Conservation (phyloP, 129 eudicot genomes). For the Tagetes patula region DNA sequence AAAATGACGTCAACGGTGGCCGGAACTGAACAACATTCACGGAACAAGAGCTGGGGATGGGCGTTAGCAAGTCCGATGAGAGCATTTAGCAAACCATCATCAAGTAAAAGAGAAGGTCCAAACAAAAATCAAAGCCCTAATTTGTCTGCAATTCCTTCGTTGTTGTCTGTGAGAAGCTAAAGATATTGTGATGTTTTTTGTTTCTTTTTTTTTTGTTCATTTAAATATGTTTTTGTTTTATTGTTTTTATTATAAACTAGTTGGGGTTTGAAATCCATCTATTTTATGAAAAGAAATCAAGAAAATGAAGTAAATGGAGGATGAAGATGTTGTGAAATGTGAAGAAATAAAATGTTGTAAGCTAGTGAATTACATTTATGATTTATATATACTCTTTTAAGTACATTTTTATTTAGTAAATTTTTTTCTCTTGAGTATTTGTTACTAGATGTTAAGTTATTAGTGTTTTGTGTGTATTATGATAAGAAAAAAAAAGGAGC, state of each 20-base stretch:
- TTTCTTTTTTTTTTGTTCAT: slow-evolving; percentile 15
- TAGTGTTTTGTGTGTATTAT: too few species aligned
- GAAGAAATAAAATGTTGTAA: background rate
- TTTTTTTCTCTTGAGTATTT: background rate
- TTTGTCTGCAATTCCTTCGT: slow-evolving; percentile 74
- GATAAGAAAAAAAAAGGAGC: too few species aligned
- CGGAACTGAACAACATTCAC: slow-evolving; percentile 32
- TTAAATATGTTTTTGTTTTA: slow-evolving; percentile 7
- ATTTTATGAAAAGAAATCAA: slow-evolving; percentile 22
- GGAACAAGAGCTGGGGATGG: slow-evolving; percentile 90
- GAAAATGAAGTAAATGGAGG: slow-evolving; percentile 24
- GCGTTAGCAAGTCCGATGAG: slow-evolving; percentile 92
- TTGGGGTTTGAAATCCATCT: slow-evolving; percentile 8
- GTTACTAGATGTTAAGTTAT: too few species aligned
- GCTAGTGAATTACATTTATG: slow-evolving; percentile 1
- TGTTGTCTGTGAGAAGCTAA: slow-evolving; percentile 69
- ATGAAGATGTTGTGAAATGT: slow-evolving; percentile 26
- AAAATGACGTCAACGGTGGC: slow-evolving; percentile 28
- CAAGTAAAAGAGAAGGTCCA: slow-evolving; percentile 39
- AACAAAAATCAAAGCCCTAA: slow-evolving; percentile 57
- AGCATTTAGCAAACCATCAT: slow-evolving; percentile 54
- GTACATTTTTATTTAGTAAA: slow-evolving; percentile 27
- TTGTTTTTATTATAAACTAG: slow-evolving; percentile 8
- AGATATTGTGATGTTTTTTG: background rate
- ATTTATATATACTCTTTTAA: slow-evolving; percentile 19